Evolutionary conservation across 2,329 filamentous ascomycete genomes (phyloP).

Genomic region (Aspergillus uvarum): DNA sequence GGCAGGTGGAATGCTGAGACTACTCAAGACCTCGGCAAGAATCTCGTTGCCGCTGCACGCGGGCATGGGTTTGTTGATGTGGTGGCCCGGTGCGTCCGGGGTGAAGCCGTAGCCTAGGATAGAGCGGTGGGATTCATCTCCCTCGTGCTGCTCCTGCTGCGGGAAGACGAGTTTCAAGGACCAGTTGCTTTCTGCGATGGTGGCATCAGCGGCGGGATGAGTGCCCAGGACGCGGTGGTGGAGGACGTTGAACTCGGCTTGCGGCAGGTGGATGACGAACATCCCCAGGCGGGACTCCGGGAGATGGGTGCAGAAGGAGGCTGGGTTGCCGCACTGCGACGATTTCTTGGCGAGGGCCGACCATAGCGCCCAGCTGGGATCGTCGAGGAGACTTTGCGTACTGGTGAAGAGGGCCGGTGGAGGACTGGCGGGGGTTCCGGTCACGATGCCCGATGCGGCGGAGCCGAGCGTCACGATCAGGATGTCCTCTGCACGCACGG

Average conservation of each 20-base stretch:
- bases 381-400: not conserved
- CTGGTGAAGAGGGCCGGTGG: not conserved
- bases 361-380: slow-evolving; percentile 4
- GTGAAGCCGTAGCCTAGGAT: slow-evolving; percentile 46
- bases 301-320: slow-evolving; percentile 1
- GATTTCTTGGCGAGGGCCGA: not conserved
- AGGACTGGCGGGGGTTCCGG: not conserved
- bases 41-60: slow-evolving; percentile 45
- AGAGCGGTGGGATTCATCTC: not conserved
- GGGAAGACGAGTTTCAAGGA: not conserved
- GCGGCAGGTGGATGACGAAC: slow-evolving; percentile 1
- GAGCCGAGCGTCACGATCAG: slow-evolving; percentile 1
- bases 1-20: slow-evolving; percentile 38
- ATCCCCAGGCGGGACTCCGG: not conserved
- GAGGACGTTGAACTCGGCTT: not conserved
- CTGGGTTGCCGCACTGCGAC: slow-evolving; percentile 1
- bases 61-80: slow-evolving; percentile 43
- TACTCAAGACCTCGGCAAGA: slow-evolving; percentile 39
- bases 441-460: not conserved
- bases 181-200: not conserved
- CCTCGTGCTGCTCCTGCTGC: not conserved
- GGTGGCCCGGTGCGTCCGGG: slow-evolving; percentile 38
- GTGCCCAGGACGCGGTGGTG: not conserved
- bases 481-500: not conserved
- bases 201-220: not conserved